Conservation (phyloP, 2,329 filamentous ascomycete species). For the Colletotrichum sp. region DNA sequence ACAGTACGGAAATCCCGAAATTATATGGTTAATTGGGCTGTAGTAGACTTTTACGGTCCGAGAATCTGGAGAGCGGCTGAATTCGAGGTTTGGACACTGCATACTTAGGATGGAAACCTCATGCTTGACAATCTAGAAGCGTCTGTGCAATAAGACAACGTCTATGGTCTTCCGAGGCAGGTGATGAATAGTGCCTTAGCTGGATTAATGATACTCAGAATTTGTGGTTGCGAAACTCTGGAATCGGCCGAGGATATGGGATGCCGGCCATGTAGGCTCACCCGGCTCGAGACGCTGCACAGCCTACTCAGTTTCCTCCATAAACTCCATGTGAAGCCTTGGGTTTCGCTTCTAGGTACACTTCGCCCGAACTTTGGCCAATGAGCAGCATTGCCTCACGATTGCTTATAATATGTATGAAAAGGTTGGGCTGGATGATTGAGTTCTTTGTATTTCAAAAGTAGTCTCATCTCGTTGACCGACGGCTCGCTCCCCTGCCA, state of each 20-base stretch:
- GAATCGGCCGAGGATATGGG: not conserved
- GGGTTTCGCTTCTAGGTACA: not conserved
- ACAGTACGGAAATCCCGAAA: not conserved
- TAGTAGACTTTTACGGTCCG: not conserved
- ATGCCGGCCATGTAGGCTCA: not conserved
- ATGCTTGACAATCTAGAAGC: too few relatives aligned
- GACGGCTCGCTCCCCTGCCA: accelerated
- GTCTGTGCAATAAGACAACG: not conserved
- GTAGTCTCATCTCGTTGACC: not conserved
- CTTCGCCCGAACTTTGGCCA: not conserved
- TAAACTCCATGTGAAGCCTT: not conserved
- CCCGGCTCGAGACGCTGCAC: accelerated
- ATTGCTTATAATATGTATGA: accelerated
- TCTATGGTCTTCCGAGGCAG: accelerated
- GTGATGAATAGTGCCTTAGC: not conserved
- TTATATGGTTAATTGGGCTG: not conserved
- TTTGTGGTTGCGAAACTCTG: not conserved
- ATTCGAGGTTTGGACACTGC: too few relatives aligned
- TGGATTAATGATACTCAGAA: not conserved
- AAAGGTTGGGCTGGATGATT: not conserved
- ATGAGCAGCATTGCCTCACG: not conserved
- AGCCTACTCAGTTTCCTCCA: accelerated
- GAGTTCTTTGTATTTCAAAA: not conserved
- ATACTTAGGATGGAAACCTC: too few relatives aligned
- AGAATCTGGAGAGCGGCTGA: not conserved